Conservation (phyloP, 768 basidiomycete species). For the Suillus brevipes region DNA sequence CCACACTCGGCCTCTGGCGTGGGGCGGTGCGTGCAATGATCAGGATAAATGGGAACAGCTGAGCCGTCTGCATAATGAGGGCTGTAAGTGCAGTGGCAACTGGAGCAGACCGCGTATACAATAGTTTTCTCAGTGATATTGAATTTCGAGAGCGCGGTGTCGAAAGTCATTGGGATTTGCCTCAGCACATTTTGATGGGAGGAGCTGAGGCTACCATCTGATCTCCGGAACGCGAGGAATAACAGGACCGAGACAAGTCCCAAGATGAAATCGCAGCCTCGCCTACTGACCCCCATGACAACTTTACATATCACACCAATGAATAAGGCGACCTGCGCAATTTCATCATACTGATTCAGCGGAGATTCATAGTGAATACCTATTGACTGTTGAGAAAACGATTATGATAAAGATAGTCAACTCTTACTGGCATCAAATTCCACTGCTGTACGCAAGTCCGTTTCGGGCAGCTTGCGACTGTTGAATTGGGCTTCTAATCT, state of each 20-base stretch:
- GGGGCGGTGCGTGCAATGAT: neutral
- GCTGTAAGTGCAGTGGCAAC: constrained; percentile 8
- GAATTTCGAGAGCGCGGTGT: neutral
- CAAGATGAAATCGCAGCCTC: constrained; percentile 22
- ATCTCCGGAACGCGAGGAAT: neutral
- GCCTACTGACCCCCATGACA: constrained; percentile 18
- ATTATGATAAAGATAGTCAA: neutral
- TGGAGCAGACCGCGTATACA: neutral
- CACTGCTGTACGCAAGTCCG: neutral
- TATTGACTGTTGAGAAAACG: neutral
- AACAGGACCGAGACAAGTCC: constrained; percentile 12
- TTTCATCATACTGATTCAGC: neutral
- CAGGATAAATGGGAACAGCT: neutral
- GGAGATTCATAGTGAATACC: neutral
- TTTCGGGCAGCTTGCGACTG: neutral
- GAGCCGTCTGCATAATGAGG: neutral
- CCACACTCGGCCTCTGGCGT: constrained; percentile 5
- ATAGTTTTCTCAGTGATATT: neutral
- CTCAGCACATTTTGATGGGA: constrained; percentile 6
- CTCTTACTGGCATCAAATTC: neutral
- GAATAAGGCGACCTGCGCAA: neutral
- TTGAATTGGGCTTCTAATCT: neutral
- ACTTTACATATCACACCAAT: neutral
- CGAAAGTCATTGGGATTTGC: constrained; percentile 1
- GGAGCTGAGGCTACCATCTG: neutral